These are phyloP conservation scores for Lactarius trivialis DNA, from an alignment of 768 basidiomycete species.

Conservation along the genomic window DNA sequence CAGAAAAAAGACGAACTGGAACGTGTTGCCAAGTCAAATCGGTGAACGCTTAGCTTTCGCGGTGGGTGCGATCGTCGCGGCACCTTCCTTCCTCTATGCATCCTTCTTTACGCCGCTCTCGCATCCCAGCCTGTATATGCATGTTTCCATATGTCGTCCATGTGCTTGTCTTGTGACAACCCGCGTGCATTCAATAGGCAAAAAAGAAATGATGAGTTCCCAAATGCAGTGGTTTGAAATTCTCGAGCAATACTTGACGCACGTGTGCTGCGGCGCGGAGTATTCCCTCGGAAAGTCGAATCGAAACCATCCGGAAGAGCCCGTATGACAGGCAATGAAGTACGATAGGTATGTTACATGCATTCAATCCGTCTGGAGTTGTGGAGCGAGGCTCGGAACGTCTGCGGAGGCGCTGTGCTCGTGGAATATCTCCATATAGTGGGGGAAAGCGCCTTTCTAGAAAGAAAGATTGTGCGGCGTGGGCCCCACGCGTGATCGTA, in stretches of 20 bases:
- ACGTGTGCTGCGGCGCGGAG: slow-evolving; percentile 5
- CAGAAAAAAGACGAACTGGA: slow-evolving; percentile 99
- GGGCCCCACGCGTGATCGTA: slow-evolving; percentile 6
- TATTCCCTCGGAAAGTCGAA: neutral
- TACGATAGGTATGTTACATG: slow-evolving; percentile 3
- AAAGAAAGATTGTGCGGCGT: neutral
- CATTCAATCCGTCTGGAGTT: neutral
- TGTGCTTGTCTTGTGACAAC: slow-evolving; percentile 12
- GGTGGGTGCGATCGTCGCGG: slow-evolving; percentile 8
- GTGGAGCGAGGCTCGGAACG: slow-evolving; percentile 5
- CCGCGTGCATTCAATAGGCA: slow-evolving; percentile 4
- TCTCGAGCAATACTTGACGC: slow-evolving; percentile 8
- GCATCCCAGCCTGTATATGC: slow-evolving; percentile 6
- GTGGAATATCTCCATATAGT: slow-evolving; percentile 7
- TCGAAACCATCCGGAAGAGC: slow-evolving; percentile 8
- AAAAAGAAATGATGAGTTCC: slow-evolving; percentile 5
- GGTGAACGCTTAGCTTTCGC: slow-evolving; percentile 50
- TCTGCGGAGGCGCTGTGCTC: slow-evolving; percentile 3
- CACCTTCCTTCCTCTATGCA: neutral
- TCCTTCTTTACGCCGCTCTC: slow-evolving; percentile 8
- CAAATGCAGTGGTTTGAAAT: slow-evolving; percentile 11
- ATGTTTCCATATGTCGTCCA: slow-evolving; percentile 11
- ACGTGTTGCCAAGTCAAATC: slow-evolving; percentile 99
- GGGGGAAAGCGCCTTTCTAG: neutral
- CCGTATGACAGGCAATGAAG: neutral